Evolutionary conservation across 108 stramenopile genomes (phyloP).

Genomic region (Fragilariopsis cylindrus): DNA sequence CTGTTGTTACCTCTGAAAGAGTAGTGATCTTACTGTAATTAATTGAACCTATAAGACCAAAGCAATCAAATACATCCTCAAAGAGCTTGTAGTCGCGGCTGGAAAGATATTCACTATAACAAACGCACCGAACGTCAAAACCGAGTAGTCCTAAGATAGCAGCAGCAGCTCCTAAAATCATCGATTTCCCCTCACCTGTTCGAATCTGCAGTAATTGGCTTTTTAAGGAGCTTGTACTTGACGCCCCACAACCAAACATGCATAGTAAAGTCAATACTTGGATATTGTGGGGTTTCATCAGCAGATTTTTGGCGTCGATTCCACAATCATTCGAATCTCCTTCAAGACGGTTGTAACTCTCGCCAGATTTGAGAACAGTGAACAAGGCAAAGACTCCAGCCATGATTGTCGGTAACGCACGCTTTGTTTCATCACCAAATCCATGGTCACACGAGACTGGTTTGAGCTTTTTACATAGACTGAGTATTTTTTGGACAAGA

Average conservation of each 20-base stretch:
- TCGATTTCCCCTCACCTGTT: constrained; percentile 66
- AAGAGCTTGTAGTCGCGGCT: constrained; percentile 51
- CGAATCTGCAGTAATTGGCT: constrained; percentile 63
- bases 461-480: constrained; percentile 29
- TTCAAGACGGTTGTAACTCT: constrained; percentile 57
- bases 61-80: constrained; percentile 49
- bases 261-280: constrained; percentile 51
- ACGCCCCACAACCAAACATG: constrained; percentile 52
- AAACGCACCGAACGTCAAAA: constrained; percentile 56
- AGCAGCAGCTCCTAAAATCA: constrained; percentile 61
- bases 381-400: constrained; percentile 62
- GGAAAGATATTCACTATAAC: constrained; percentile 67
- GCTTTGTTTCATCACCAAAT: constrained; percentile 31
- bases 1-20: constrained; percentile 55
- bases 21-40: constrained; percentile 60
- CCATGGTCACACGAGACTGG: constrained; percentile 32
- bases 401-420: constrained; percentile 41
- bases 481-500: constrained; percentile 44
- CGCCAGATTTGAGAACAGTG: constrained; percentile 64
- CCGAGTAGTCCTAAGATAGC: constrained; percentile 49
- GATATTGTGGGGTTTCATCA: constrained; percentile 68
- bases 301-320: constrained; percentile 35
- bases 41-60: constrained; percentile 34
- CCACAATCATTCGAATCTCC: constrained; percentile 29
- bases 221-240: constrained; percentile 23